Evolutionary conservation across 2,329 filamentous ascomycete genomes (phyloP).

Genomic region (Dactylonectria macrodidyma): DNA sequence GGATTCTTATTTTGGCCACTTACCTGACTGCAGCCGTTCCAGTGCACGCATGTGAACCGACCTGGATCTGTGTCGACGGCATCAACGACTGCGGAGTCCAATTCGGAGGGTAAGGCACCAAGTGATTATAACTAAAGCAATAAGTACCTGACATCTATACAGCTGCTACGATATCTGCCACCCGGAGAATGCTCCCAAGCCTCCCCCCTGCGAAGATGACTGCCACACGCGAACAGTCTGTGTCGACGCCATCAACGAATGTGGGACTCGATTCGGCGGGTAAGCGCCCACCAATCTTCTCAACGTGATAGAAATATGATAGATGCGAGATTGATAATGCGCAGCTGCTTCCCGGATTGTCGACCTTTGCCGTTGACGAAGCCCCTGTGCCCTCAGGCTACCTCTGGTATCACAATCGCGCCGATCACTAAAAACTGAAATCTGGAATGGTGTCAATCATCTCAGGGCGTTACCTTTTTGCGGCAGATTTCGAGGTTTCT

Average conservation of each 20-base stretch:
- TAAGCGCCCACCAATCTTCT: constrained; percentile 20
- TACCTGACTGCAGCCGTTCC: constrained; percentile 29
- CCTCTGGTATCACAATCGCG: neutral
- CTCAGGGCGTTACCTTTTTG: neutral
- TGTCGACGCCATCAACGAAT: constrained; percentile 43
- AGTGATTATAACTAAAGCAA: neutral
- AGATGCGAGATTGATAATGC: neutral
- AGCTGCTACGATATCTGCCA: constrained; percentile 52
- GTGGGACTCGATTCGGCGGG: constrained; percentile 45
- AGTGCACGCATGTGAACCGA: constrained; percentile 10
- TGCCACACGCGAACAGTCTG: constrained; percentile 48
- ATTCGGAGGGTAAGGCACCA: constrained; percentile 48
- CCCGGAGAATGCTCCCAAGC: constrained; percentile 39
- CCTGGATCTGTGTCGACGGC: constrained; percentile 46
- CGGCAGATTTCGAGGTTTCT: neutral
- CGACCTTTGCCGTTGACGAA: constrained; percentile 32
- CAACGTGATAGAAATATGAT: too few relatives aligned
- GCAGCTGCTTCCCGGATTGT: constrained; percentile 45
- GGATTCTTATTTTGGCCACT: constrained; percentile 24
- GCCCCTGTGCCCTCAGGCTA: constrained; percentile 36
- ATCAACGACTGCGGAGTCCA: constrained; percentile 46
- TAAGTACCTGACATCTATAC: constrained; percentile 11
- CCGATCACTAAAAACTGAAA: neutral
- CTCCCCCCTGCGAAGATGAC: constrained; percentile 40
- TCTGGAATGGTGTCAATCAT: too few relatives aligned